Conservation (phyloP, 129 eudicot genomes). For the Arctium lappa region DNA sequence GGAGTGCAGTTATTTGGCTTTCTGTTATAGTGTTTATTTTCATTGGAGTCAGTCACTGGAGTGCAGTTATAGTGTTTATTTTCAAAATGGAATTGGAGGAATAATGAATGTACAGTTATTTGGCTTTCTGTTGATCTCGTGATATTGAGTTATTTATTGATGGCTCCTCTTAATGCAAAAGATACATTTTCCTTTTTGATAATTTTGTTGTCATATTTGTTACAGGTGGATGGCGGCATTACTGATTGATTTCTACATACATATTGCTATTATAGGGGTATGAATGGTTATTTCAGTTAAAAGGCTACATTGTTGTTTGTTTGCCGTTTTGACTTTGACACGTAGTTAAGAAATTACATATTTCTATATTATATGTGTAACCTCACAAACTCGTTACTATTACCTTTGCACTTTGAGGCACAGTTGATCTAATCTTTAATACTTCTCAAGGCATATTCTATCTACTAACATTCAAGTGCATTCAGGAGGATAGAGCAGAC, state of each 20-base stretch:
- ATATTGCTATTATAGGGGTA: slow-evolving; percentile 61
- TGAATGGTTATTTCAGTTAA: background rate
- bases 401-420: background rate
- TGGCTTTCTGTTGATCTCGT: too few relatives aligned
- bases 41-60: too few relatives aligned
- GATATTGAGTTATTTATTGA: background rate
- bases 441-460: background rate
- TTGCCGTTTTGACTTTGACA: background rate
- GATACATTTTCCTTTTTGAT: background rate
- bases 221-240: slow-evolving; percentile 94
- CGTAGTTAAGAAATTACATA: background rate
- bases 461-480: too few relatives aligned
- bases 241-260: slow-evolving; percentile 74
- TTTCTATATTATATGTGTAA: too few relatives aligned
- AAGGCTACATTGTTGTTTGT: background rate
- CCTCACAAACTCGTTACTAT: background rate
- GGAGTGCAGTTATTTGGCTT: too few relatives aligned
- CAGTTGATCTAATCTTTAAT: too few relatives aligned
- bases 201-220: slow-evolving; percentile 1
- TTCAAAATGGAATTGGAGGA: too few relatives aligned
- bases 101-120: too few relatives aligned
- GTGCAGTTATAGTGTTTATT: too few relatives aligned
- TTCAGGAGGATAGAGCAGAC: too few relatives aligned
- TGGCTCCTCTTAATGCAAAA: background rate
- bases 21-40: too few relatives aligned